Evolutionary conservation across 2,329 filamentous ascomycete species (phyloP), one percentile per base, ranked within the genome.

Genomic region (Talaromyces sp.): DNA sequence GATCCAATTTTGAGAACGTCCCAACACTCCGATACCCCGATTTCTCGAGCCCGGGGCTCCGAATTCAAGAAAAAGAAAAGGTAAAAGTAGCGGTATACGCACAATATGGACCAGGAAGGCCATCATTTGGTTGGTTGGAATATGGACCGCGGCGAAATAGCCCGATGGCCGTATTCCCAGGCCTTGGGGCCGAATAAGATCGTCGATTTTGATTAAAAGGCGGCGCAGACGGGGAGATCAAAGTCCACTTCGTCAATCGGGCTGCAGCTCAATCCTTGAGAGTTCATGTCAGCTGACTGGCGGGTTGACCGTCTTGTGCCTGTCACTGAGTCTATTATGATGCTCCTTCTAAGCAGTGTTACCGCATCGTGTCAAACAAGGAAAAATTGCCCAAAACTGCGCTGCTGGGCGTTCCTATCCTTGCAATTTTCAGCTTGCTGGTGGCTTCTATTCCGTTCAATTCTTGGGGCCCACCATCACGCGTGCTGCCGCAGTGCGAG

Each of bases 201-300:
- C 33, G 35, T 29, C 11, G 20, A 29, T 40, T 19, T 37, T 45
- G 14, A 46, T 39, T 32, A 42, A 46, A 54, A 49, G 16, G 32
- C 37, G 45, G 39, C 37, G 24, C 24, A 29, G 40, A 40, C n/a
- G n/a, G 19, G 9, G 49, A 29, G 46, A 52, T 57, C 43, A 47
- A 30, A 46, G 35, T 8, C 33, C 30, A 49, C n/a, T 44, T 55
- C 51, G 44, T 50, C 46, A 63, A 56, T 35, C 14, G 49, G 47
- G 22, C 60, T 57, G 60, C 61, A 61, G 49, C 51, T 49, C 9
- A n/a, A 33, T 52, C 42, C 56, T 46, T 33, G 49, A 24, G 39
- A 13, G n/a, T 50, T 35, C 35, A 43, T 61, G 44, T 63, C 57
- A 61, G 59, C 61, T 61, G 61, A 63, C 57, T 50, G 22, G 32